Conservation (phyloP, 805 yeast species). For the Lipomyces chichibuensis region DNA sequence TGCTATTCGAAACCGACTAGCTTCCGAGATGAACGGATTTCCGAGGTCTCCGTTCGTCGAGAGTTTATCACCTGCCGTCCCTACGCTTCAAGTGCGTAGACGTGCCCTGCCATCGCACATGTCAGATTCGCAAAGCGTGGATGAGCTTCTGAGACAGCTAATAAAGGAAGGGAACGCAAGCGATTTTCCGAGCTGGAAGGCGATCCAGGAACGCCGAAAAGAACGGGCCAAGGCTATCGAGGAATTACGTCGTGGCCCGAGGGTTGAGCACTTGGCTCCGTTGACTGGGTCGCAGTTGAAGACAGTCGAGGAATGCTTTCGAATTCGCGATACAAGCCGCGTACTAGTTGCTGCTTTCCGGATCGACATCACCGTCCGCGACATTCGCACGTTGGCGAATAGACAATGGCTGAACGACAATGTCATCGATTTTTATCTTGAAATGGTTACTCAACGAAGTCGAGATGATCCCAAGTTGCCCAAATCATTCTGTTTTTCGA, state of each 20-base stretch:
- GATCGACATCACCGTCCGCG: constrained; percentile 67
- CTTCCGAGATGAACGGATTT: constrained; percentile 10
- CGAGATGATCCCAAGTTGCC: constrained; percentile 44
- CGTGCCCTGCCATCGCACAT: constrained; percentile 21
- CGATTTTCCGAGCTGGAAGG: constrained; percentile 36
- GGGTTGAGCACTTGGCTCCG: constrained; percentile 41
- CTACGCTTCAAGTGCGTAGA: constrained; percentile 10
- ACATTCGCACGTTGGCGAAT: constrained; percentile 69
- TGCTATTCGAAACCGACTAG: constrained; percentile 16
- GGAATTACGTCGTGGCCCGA: constrained; percentile 22
- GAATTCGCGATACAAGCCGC: constrained; percentile 37
- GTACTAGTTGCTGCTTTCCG: constrained; percentile 41
- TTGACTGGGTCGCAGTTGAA: constrained; percentile 43
- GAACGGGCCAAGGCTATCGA: constrained; percentile 32
- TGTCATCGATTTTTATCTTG: constrained; percentile 79
- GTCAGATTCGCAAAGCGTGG: constrained; percentile 32
- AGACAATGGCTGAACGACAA: constrained; percentile 89
- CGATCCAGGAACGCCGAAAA: constrained; percentile 33
- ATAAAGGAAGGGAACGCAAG: constrained; percentile 29
- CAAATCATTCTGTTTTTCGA: constrained; percentile 71
- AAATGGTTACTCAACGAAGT: constrained; percentile 53
- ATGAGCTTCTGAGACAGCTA: constrained; percentile 28
- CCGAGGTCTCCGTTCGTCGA: constrained; percentile 27
- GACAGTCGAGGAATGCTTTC: constrained; percentile 47
- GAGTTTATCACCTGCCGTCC: constrained; percentile 19